phyloP scores from a whole-genome alignment of 2,329 filamentous ascomycete genomes.

The Harringtonia lauricola region DNA sequence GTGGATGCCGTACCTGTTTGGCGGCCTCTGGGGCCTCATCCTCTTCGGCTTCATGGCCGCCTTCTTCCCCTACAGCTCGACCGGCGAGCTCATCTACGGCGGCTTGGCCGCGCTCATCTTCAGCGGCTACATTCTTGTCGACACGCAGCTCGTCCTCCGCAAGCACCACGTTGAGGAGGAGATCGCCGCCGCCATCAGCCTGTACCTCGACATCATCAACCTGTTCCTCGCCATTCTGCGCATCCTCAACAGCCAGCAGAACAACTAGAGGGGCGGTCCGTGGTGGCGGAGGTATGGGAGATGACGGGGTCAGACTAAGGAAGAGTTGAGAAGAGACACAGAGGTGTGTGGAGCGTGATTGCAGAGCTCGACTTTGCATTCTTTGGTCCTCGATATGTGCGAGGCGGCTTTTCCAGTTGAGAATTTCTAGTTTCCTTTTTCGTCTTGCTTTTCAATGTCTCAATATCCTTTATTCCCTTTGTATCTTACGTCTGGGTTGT shows the following conservation, averaged over 20 bases:
- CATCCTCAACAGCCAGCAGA: slow-evolving; percentile 91
- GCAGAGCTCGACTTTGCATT: too few species aligned
- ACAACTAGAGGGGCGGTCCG: slow-evolving; percentile 51
- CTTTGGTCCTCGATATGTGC: too few species aligned
- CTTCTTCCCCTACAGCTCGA: slow-evolving; percentile 79
- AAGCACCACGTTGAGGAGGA: slow-evolving; percentile 98
- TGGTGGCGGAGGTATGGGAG: too few species aligned
- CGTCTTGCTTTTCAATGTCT: too few species aligned
- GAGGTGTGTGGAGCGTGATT: background rate
- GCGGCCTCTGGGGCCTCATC: slow-evolving; percentile 78
- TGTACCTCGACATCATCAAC: slow-evolving; percentile 96
- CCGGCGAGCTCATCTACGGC: slow-evolving; percentile 76
- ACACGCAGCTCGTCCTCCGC: slow-evolving; percentile 90
- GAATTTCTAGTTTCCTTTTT: too few species aligned
- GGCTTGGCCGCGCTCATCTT: slow-evolving; percentile 77
- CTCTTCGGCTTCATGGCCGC: slow-evolving; percentile 86
- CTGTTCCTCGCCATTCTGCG: slow-evolving; percentile 90
- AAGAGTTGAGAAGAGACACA: background rate
- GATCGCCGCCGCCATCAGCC: slow-evolving; percentile 86
- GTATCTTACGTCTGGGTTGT: too few species aligned
- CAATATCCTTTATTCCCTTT: too few species aligned
- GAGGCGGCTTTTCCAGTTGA: too few species aligned
- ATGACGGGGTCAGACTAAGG: too few species aligned
- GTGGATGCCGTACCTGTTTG: slow-evolving; percentile 94
- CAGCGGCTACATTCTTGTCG: slow-evolving; percentile 87